Evolutionary conservation across 179 eudicot species (phyloP).

Genomic region (Patellifolia procumbens): DNA sequence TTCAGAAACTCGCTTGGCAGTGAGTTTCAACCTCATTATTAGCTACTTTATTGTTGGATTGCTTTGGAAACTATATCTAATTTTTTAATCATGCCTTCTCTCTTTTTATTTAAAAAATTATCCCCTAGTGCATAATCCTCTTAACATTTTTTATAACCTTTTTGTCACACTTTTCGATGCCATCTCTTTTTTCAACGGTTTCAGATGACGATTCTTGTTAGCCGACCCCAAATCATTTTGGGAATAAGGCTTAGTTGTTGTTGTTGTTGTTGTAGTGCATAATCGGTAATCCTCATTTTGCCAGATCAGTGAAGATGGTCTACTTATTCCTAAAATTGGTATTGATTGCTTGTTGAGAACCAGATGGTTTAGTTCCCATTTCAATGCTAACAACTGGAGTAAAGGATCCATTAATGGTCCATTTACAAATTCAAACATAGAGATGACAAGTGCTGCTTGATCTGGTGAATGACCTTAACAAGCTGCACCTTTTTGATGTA

Average conservation of each 20-base stretch:
- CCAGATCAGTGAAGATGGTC: neutral
- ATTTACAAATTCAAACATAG: neutral
- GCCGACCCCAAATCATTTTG: too few species aligned
- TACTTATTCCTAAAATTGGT: neutral
- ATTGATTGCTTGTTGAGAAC: neutral
- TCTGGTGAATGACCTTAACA: neutral
- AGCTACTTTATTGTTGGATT: neutral
- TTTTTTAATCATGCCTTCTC: too few species aligned
- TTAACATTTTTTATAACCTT: too few species aligned
- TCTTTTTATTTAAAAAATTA: too few species aligned
- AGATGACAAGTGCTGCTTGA: neutral
- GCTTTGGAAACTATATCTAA: neutral
- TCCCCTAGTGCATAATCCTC: too few species aligned
- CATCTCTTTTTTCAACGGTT: too few species aligned
- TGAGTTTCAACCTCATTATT: conserved; percentile 37
- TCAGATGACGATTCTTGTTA: too few species aligned
- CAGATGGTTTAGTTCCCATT: neutral
- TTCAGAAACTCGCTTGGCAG: conserved; percentile 75
- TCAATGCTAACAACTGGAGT: neutral
- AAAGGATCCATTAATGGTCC: neutral
- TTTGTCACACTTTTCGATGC: too few species aligned
- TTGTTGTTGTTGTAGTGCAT: too few species aligned
- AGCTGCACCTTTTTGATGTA: neutral
- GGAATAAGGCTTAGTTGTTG: too few species aligned
- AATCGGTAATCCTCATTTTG: too few species aligned